Evolutionary conservation across 805 yeast genomes (phyloP), one percentile per base, ranked within the genome.

Genomic region (Brettanomyces naardenensis): DNA sequence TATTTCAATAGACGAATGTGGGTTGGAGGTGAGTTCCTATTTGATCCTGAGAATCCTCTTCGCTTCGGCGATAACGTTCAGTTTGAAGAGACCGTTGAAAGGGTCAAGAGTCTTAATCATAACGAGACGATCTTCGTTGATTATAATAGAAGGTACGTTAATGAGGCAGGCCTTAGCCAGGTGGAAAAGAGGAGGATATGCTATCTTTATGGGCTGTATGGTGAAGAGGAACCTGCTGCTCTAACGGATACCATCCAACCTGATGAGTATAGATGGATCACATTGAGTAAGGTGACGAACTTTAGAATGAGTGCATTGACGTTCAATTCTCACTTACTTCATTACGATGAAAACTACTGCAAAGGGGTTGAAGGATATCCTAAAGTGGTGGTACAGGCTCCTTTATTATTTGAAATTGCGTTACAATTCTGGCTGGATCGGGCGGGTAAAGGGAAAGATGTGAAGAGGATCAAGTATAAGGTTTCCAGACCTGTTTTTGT

Each of bases 291-390:
- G 38, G 51, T 65, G 6, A 65, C 74, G 28, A 64, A 77, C 26
- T 68, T 77, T 45, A 62, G 86, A 44, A 84, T 78, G 59, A 78
- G 90, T 32, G 80, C 85, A 10, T 56, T 92, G 37, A 79, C 92
- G 1, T 79, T 78, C 61, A 90, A 90, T 54, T 68, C 94, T 3
- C 98, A 90, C 58, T 69, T 71, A 41, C 85, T 90, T 28, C 98
- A 90, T 59, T 79, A 77, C 56, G 84, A 85, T 51, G 54, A 57
- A 5, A 45, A 45, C 1, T 85, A 84, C 53, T 69, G 86, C 6
- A 47, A 38, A 3, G 39, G 52, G 0, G 50, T 48, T 2, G 97
- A 90, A 51, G 66, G 72, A 1, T 73, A 86, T 35, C 78, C 80
- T 0, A 64, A 66, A 26, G 56, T 79, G 0, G 60, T 90, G 1